Percentiles rank a stretch among this genome's conserved stretches.
Evolutionary conservation across 2,329 filamentous ascomycete species (phyloP).

Genomic region (Aspergillus japonicus): DNA sequence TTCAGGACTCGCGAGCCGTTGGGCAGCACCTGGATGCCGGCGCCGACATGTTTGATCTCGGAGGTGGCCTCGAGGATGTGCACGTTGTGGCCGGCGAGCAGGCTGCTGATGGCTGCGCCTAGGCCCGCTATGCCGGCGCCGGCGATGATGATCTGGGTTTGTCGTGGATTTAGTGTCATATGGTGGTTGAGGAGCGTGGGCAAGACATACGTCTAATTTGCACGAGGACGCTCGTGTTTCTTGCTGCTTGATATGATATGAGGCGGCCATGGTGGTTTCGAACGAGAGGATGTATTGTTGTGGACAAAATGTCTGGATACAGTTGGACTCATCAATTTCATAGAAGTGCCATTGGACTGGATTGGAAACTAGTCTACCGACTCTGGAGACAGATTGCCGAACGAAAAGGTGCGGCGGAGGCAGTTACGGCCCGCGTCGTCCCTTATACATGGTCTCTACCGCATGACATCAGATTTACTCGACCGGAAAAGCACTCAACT

Average conservation of each 20-base stretch:
- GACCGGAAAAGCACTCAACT: too few species aligned
- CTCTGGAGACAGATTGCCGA: too few species aligned
- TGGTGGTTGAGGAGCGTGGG: not conserved
- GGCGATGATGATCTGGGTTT: slow-evolving; percentile 12
- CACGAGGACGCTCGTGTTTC: not conserved
- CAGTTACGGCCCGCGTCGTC: too few species aligned
- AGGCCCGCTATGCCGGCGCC: slow-evolving; percentile 26
- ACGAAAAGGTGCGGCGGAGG: too few species aligned
- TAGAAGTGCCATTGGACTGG: too few species aligned
- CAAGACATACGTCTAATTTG: not conserved
- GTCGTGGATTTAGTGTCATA: not conserved
- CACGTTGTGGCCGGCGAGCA: slow-evolving; percentile 24
- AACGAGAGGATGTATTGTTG: too few species aligned
- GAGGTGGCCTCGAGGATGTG: slow-evolving; percentile 21
- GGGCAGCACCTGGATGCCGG: slow-evolving; percentile 26
- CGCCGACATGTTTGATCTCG: slow-evolving; percentile 27
- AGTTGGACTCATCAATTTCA: too few species aligned
- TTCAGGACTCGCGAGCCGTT: slow-evolving; percentile 20
- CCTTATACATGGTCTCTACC: too few species aligned
- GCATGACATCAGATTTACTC: too few species aligned
- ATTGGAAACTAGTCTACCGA: too few species aligned
- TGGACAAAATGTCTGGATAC: too few species aligned
- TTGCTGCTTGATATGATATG: not conserved
- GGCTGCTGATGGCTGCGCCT: slow-evolving; percentile 22
- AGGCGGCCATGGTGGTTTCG: not conserved